Base-by-base conservation (phyloP, 2,329 filamentous ascomycete genomes). In the Hymenoscyphus occultus region DNA sequence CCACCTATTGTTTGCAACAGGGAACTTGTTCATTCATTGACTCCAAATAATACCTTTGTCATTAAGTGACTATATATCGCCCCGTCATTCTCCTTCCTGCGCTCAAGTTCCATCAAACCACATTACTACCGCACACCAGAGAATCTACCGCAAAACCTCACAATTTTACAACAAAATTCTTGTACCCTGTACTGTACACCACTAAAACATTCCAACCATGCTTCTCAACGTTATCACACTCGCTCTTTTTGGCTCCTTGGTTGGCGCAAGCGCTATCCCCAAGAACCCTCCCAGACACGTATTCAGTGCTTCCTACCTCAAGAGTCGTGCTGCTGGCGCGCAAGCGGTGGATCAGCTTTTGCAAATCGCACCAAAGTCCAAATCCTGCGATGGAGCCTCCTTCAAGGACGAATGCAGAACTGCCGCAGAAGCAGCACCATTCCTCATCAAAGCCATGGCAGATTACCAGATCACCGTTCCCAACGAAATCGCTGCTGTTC, bases 401-500 rank as follows among this genome's bases (percentile, higher is more conserved):
- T 79, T 77, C 40, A 70, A 79, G 5, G 75, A 73, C 2, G 84
- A 88, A 74, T 89, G 87, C 72, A 76, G 76, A 0, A 84, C 82
- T 1, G 82, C 83, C 7, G 68, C 71, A 7, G 74, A 80, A 68
- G 86, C 86, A 3, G 84, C 81, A 0, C 76, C 78, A 0, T 79
- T 77, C 64, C 80, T 89, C 64, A 78, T 77, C 68, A 70, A 76
- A 12, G 81, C 83, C 10, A 88, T 89, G 76, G 65, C 72, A 12
- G 78, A 78, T 3, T 89, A 88, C 77, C 65, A 76, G 1, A 80
- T 90, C 69, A 80, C 74, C 6, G 77, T 77, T 2, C 78, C 78
- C 6, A 80, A 79, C 28, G 84, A 87, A 67, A 83, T 87, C 71
- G 86, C 86, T 3, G 86, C 86, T 0, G 69, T 90, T 1, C 70